Percentiles rank a stretch among this genome's conserved stretches.
Conservation (phyloP, 495 filamentous ascomycete species). For the Aspergillus saccharolyticus region DNA sequence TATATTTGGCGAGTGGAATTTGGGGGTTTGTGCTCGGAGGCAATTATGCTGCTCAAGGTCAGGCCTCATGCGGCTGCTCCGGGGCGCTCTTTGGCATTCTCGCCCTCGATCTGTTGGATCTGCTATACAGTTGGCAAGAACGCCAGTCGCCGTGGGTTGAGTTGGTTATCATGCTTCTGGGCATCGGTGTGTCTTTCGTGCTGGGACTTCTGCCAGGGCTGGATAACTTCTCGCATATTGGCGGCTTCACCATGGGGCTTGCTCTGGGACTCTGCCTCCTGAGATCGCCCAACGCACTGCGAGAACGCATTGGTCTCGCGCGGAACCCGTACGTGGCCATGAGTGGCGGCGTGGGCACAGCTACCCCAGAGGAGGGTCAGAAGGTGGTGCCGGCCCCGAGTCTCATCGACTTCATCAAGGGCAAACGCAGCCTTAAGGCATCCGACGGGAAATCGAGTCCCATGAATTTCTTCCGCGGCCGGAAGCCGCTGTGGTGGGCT, state of each 20-base stretch:
- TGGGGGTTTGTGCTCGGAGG: conserved; percentile 96
- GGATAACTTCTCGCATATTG: conserved; percentile 97
- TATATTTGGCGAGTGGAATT: conserved; percentile 87
- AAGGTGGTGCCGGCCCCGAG: conserved; percentile 17
- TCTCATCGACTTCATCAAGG: conserved; percentile 36
- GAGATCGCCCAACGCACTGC: conserved; percentile 76
- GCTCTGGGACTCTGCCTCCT: conserved; percentile 80
- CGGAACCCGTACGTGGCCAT: conserved; percentile 66
- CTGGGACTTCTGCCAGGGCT: conserved; percentile 87
- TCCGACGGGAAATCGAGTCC: conserved; percentile 38
- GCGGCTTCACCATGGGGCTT: conserved; percentile 90
- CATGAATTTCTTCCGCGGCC: conserved; percentile 79
- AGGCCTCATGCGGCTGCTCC: conserved; percentile 82
- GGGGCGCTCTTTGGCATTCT: conserved; percentile 88
- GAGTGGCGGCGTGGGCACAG: conserved; percentile 32
- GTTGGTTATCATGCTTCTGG: conserved; percentile 74
- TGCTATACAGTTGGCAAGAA: conserved; percentile 85
- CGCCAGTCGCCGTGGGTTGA: conserved; percentile 71
- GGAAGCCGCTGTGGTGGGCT: conserved; percentile 91
- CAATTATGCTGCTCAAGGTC: conserved; percentile 76
- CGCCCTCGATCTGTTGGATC: conserved; percentile 79
- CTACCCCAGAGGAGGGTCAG: conserved; percentile 21
- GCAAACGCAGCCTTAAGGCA: conserved; percentile 34
- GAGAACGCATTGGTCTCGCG: conserved; percentile 62
- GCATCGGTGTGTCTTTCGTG: conserved; percentile 84